Evolutionary conservation across 2,329 filamentous ascomycete genomes (phyloP).

Genomic region (Cladosporium sp.): DNA sequence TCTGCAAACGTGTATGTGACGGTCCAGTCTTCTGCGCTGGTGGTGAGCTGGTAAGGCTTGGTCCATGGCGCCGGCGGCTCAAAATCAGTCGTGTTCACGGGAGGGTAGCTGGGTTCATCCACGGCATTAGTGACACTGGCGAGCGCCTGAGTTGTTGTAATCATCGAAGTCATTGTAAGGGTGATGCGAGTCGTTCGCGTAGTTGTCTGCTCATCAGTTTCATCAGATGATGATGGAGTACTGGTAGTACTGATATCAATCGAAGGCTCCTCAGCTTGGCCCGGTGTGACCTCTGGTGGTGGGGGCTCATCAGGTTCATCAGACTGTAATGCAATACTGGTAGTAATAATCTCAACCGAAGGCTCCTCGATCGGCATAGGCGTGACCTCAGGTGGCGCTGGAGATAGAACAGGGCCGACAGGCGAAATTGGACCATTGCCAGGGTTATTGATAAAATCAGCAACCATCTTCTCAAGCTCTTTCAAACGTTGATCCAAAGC

Average conservation of each 20-base stretch:
- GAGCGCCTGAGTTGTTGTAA: background rate
- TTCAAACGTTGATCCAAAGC: conserved; percentile 15
- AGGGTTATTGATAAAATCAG: conserved; percentile 5
- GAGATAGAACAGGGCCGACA: conserved; percentile 2
- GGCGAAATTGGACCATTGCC: background rate
- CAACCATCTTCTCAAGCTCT: conserved; percentile 15
- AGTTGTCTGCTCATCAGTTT: background rate
- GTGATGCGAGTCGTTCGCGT: conserved; percentile 4
- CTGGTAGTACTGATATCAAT: background rate
- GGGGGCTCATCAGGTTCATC: background rate
- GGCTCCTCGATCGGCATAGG: background rate
- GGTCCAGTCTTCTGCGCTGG: too few relatives aligned
- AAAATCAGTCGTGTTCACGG: background rate
- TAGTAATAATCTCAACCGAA: background rate
- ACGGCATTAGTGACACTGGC: background rate
- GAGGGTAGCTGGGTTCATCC: background rate
- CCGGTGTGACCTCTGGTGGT: background rate
- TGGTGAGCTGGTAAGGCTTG: background rate
- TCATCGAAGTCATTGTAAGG: background rate
- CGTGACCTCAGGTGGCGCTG: background rate
- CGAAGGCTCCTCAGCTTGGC: background rate
- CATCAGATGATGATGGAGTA: background rate
- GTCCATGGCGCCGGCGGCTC: conserved; percentile 3
- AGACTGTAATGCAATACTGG: background rate
- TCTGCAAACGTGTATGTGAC: background rate